Evolutionary conservation across 768 basidiomycete genomes (phyloP).

Genomic region (Cystofilobasidium ferigula): DNA sequence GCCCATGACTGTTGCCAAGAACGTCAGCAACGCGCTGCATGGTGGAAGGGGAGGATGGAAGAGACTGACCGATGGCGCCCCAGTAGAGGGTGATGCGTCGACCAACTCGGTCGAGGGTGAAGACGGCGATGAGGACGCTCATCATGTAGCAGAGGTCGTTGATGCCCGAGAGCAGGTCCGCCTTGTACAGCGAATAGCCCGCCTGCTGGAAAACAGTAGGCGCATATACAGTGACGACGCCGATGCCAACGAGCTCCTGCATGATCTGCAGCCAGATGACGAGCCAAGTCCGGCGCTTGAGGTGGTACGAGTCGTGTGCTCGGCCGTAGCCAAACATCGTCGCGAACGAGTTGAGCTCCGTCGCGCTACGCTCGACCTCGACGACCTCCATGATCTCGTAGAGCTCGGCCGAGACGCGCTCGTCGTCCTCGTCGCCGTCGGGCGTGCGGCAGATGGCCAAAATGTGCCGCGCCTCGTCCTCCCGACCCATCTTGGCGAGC

Average conservation of each 20-base stretch:
- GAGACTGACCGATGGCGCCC: conserved; percentile 24
- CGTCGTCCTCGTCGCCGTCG: conserved; percentile 24
- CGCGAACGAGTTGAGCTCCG: conserved; percentile 16
- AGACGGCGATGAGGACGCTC: conserved; percentile 27
- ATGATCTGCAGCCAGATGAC: conserved; percentile 30
- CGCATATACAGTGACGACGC: conserved; percentile 18
- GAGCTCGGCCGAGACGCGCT: conserved; percentile 22
- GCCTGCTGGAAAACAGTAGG: conserved; percentile 29
- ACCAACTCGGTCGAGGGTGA: conserved; percentile 29
- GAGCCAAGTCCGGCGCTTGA: conserved; percentile 14
- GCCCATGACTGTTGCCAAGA: conserved; percentile 17
- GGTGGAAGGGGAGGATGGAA: too few species aligned
- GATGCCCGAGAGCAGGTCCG: conserved; percentile 27
- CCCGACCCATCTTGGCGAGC: conserved; percentile 29
- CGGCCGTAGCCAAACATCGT: conserved; percentile 27
- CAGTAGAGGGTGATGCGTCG: conserved; percentile 26
- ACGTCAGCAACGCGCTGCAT: too few species aligned
- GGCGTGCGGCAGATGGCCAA: conserved; percentile 16
- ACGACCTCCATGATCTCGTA: conserved; percentile 30
- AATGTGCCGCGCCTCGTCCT: conserved; percentile 23
- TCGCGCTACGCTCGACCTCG: conserved; percentile 28
- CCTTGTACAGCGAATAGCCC: conserved; percentile 28
- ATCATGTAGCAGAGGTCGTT: conserved; percentile 30
- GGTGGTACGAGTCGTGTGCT: conserved; percentile 8
- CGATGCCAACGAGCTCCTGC: conserved; percentile 30